A percentile compares a stretch with the other conserved stretches of the same genome.
These are phyloP conservation scores for Ceratobasidium sp. DNA, from an alignment of 1,284 basidiomycete genomes.

Conservation along the genomic window DNA sequence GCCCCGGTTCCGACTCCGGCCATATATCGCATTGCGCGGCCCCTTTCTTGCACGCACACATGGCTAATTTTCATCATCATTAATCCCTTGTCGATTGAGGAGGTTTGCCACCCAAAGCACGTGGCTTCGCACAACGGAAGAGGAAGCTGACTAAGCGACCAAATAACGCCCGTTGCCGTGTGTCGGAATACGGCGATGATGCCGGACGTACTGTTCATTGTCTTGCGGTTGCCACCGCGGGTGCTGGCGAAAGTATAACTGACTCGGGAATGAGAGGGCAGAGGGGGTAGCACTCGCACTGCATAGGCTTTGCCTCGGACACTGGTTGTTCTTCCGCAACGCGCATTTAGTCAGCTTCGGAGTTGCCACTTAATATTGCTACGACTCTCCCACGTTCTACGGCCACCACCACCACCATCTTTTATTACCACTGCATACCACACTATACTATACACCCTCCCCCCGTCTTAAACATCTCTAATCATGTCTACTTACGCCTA, in stretches of 20 bases:
- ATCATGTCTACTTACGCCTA: conserved; percentile 47
- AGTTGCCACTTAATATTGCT: conserved; percentile 11
- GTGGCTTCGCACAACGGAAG: conserved; percentile 21
- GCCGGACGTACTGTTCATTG: not conserved
- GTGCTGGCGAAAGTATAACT: not conserved
- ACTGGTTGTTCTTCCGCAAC: conserved; percentile 15
- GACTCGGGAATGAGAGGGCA: not conserved
- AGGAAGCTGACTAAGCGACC: conserved; percentile 25
- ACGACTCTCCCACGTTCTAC: conserved; percentile 9
- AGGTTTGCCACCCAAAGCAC: conserved; percentile 23
- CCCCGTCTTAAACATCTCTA: not conserved
- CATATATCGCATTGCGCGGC: no score
- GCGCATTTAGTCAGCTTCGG: conserved; percentile 14
- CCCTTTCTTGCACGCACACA: conserved; percentile 3
- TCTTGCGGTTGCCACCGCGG: conserved; percentile 9
- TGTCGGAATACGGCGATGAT: not conserved
- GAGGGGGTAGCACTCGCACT: conserved; percentile 16
- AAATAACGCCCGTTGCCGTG: conserved; percentile 23
- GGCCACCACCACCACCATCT: not conserved
- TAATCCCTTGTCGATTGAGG: conserved; percentile 10
- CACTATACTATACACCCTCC: not conserved
- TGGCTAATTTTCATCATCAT: not conserved
- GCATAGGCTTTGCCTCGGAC: conserved; percentile 9
- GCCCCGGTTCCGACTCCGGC: no score
- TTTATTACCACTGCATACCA: not conserved